phyloP scores from a whole-genome alignment of 768 basidiomycete genomes.

The Boletales sp. region DNA sequence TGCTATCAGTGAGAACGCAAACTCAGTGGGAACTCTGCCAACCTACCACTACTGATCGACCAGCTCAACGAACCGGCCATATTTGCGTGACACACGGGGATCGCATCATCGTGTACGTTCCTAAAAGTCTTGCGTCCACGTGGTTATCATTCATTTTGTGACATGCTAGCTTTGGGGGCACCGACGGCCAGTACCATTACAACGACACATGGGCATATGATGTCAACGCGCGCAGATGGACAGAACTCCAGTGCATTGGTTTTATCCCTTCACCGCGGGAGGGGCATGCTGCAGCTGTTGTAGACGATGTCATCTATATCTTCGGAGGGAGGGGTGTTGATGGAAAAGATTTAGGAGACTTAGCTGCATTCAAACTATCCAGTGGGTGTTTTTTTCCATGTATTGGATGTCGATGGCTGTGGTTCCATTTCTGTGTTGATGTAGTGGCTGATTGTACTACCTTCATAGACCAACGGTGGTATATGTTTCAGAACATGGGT shows the following conservation, averaged over 20 bases:
- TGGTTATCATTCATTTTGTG: conserved; percentile 12
- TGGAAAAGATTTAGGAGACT: conserved; percentile 90
- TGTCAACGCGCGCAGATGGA: conserved; percentile 74
- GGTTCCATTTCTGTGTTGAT: conserved; percentile 1
- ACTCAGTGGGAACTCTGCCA: conserved; percentile 82
- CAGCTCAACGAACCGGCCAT: conserved; percentile 89
- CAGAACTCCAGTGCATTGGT: conserved; percentile 92
- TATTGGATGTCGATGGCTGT: not conserved
- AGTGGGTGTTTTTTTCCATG: conserved; percentile 54
- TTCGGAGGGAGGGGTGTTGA: conserved; percentile 98
- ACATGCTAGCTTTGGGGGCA: conserved; percentile 81
- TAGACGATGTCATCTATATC: conserved; percentile 96
- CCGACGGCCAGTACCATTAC: conserved; percentile 98
- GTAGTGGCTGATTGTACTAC: conserved; percentile 8
- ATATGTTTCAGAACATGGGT: conserved; percentile 99
- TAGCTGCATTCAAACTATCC: conserved; percentile 95
- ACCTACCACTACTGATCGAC: conserved; percentile 54
- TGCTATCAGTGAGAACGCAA: conserved; percentile 67
- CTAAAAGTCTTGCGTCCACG: conserved; percentile 11
- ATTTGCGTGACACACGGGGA: conserved; percentile 80
- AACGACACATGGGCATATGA: conserved; percentile 99
- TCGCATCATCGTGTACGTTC: conserved; percentile 74
- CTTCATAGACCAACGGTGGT: conserved; percentile 88
- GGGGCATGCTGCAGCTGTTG: conserved; percentile 93
- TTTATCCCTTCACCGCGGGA: conserved; percentile 95